Conservation (phyloP, 805 yeast species). For the Cyberlindnera veronae region DNA sequence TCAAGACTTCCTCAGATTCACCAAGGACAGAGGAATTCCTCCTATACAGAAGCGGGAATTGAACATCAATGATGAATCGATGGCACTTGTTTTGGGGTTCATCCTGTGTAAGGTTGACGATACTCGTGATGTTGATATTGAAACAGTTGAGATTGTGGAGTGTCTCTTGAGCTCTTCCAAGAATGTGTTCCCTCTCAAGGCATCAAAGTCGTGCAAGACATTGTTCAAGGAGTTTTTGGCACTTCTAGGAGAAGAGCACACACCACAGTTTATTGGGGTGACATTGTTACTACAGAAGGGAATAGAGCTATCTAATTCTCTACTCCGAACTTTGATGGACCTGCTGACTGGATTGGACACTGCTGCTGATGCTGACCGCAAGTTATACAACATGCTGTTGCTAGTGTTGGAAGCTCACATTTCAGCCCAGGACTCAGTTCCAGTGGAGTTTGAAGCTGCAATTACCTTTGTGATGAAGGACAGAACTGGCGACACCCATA, state of each 20-base stretch:
- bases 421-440: background rate
- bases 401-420: slow-evolving; percentile 16
- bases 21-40: slow-evolving; percentile 18
- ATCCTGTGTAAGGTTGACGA: slow-evolving; percentile 17
- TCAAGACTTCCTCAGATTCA: slow-evolving; percentile 20
- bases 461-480: background rate
- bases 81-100: slow-evolving; percentile 15
- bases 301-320: background rate
- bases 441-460: background rate
- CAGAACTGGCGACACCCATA: background rate
- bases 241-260: slow-evolving; percentile 7
- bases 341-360: background rate
- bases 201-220: slow-evolving; percentile 6
- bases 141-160: slow-evolving; percentile 1
- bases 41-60: slow-evolving; percentile 7
- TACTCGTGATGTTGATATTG: slow-evolving; percentile 1
- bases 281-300: slow-evolving; percentile 17
- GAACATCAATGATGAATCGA: background rate
- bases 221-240: slow-evolving; percentile 12
- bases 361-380: background rate
- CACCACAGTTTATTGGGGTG: slow-evolving; percentile 13
- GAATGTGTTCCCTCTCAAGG: background rate
- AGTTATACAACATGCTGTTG: slow-evolving; percentile 14
- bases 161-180: background rate
- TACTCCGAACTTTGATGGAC: background rate